Conservation (phyloP, 177 flowering plant genomes). For the Telopea speciosissima region DNA sequence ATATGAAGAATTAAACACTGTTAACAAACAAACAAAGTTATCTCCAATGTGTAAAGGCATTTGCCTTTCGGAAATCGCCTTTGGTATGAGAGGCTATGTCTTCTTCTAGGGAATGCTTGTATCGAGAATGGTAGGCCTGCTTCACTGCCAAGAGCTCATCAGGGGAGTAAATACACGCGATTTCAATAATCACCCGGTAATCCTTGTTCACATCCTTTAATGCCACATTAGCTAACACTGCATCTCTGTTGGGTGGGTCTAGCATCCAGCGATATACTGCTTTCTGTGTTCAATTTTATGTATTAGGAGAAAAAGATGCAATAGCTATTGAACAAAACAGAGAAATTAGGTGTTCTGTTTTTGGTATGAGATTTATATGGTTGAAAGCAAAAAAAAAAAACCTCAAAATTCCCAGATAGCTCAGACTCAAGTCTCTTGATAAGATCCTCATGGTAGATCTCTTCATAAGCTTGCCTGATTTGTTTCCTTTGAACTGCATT, state of each 20-base stretch:
- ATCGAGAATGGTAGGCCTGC: slow-evolving; percentile 60
- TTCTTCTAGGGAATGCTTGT: slow-evolving; percentile 75
- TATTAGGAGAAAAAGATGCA: not conserved
- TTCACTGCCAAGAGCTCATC: slow-evolving; percentile 62
- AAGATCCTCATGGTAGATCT: slow-evolving; percentile 56
- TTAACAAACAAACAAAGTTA: not conserved
- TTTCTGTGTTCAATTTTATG: slow-evolving; percentile 29
- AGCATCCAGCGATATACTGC: slow-evolving; percentile 76
- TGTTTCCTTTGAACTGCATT: slow-evolving; percentile 55
- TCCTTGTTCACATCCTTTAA: slow-evolving; percentile 29
- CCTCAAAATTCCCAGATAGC: slow-evolving; percentile 75
- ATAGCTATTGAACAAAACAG: not conserved
- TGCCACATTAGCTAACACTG: slow-evolving; percentile 58
- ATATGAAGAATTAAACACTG: not conserved
- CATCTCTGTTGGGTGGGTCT: slow-evolving; percentile 69
- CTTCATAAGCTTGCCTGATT: slow-evolving; percentile 55
- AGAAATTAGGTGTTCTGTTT: not conserved
- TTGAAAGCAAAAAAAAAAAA: slow-evolving; percentile 1
- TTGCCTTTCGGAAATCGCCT: slow-evolving; percentile 61
- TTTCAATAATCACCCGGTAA: slow-evolving; percentile 49
- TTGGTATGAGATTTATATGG: no score
- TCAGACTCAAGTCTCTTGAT: slow-evolving; percentile 70
- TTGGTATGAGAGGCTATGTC: slow-evolving; percentile 61
- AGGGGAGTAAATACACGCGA: slow-evolving; percentile 40
- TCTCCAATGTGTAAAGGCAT: not conserved